Percentiles rank a stretch among this genome's conserved stretches.
These are phyloP conservation scores for Penicillium soppii DNA, from an alignment of 495 filamentous ascomycete genomes.

Conservation along the genomic window DNA sequence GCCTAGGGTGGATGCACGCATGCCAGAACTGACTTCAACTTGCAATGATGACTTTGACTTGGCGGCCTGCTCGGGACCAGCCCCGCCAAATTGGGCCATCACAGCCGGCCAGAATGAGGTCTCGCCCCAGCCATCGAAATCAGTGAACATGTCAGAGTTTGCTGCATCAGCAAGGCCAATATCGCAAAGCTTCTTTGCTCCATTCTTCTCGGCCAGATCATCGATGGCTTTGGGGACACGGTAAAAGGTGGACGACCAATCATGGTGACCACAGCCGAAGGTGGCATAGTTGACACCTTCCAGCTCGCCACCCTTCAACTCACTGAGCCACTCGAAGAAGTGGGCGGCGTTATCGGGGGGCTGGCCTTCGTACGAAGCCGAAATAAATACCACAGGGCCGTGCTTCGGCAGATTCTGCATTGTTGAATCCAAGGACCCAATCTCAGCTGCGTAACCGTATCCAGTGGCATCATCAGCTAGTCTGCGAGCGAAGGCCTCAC, in stretches of 20 bases:
- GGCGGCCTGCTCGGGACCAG: conserved; percentile 17
- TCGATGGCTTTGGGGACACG: conserved; percentile 66
- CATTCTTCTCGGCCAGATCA: conserved; percentile 45
- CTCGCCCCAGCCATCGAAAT: conserved; percentile 73
- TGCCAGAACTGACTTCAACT: conserved; percentile 57
- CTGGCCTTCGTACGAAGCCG: conserved; percentile 72
- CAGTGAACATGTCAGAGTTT: conserved; percentile 62
- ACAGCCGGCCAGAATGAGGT: conserved; percentile 63
- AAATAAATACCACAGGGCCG: conserved; percentile 64
- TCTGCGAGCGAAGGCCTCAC: conserved; percentile 64
- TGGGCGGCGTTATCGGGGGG: conserved; percentile 72
- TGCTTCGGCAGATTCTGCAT: conserved; percentile 60
- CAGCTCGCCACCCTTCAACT: conserved; percentile 48
- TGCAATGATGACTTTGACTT: conserved; percentile 41
- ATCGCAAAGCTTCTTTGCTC: conserved; percentile 53
- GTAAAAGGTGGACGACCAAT: conserved; percentile 75
- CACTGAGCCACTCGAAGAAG: conserved; percentile 65
- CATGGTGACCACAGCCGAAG: conserved; percentile 51
- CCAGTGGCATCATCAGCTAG: conserved; percentile 56
- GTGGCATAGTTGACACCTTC: conserved; percentile 60
- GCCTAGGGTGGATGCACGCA: conserved; percentile 58
- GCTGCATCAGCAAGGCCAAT: conserved; percentile 63
- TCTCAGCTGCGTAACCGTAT: conserved; percentile 57
- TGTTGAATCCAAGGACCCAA: conserved; percentile 60
- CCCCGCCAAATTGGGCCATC: conserved; percentile 45